A percentile compares a stretch with the other conserved stretches of the same genome.
Conservation (phyloP, 257 asterid species). For the Penstemon eatonii region DNA sequence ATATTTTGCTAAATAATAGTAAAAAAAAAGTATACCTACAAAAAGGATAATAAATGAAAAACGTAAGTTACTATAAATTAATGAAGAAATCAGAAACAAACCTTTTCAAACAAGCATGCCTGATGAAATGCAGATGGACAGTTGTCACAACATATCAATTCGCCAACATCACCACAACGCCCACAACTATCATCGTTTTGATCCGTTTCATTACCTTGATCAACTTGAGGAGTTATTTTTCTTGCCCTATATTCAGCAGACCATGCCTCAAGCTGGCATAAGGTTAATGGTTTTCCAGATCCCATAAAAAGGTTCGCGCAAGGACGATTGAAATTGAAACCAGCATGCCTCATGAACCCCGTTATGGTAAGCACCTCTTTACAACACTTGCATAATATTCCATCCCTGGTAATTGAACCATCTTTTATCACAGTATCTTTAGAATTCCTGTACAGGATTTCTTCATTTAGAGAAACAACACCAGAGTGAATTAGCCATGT, state of each 20-base stretch:
- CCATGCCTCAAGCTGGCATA: constrained; percentile 98
- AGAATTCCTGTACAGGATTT: constrained; percentile 67
- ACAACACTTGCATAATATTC: constrained; percentile 87
- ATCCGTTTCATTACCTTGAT: constrained; percentile 63
- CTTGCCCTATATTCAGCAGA: constrained; percentile 81
- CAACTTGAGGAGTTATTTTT: constrained; percentile 51
- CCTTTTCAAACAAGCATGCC: constrained; percentile 88
- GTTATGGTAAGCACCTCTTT: constrained; percentile 58
- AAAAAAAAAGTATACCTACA: background rate
- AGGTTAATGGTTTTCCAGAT: constrained; percentile 76
- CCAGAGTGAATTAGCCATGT: constrained; percentile 88
- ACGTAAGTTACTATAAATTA: constrained; percentile 1
- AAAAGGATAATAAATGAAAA: constrained; percentile 15
- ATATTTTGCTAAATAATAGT: background rate
- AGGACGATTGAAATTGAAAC: constrained; percentile 54
- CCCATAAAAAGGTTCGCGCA: constrained; percentile 79
- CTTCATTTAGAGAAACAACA: constrained; percentile 63
- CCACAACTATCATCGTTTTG: constrained; percentile 99
- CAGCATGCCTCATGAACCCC: constrained; percentile 76
- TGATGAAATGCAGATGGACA: constrained; percentile 99
- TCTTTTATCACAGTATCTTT: constrained; percentile 65
- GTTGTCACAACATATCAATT: constrained; percentile 90
- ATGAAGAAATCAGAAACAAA: constrained; percentile 37
- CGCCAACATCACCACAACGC: constrained; percentile 95
- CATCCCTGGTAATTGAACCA: constrained; percentile 74